Evolutionary conservation across 2,329 filamentous ascomycete genomes (phyloP).

Genomic region (Magnaporthiopsis poae): DNA sequence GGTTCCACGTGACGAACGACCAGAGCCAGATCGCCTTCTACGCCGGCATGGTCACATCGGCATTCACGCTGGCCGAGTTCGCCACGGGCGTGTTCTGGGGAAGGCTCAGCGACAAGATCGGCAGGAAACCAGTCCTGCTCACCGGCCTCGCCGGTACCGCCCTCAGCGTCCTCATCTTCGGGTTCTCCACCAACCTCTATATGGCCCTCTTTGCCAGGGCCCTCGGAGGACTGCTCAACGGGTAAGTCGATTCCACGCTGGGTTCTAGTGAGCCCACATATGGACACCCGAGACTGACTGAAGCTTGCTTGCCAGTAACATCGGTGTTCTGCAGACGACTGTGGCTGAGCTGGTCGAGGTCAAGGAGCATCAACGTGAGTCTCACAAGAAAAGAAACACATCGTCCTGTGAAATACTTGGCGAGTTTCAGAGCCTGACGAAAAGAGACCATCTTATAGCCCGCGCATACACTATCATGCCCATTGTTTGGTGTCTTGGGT

Average conservation of each 20-base stretch:
- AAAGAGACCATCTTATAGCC: constrained; percentile 35
- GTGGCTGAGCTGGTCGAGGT: constrained; percentile 87
- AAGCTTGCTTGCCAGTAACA: constrained; percentile 52
- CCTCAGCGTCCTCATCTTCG: constrained; percentile 84
- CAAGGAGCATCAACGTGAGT: constrained; percentile 82
- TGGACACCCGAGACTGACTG: constrained; percentile 12
- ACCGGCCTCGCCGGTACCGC: constrained; percentile 85
- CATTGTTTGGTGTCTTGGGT: constrained; percentile 93
- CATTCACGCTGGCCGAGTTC: constrained; percentile 93
- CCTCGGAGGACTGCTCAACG: constrained; percentile 82
- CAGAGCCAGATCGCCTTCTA: constrained; percentile 78
- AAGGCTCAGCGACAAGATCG: constrained; percentile 78
- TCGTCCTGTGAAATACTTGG: not conserved
- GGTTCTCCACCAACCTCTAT: constrained; percentile 73
- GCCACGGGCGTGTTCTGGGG: constrained; percentile 89
- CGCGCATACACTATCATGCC: constrained; percentile 97
- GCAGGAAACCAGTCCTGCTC: constrained; percentile 83
- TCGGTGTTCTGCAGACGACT: constrained; percentile 88
- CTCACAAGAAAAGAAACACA: constrained; percentile 8
- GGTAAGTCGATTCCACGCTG: constrained; percentile 41
- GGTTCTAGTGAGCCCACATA: no score
- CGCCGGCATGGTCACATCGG: constrained; percentile 89
- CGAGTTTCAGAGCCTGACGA: constrained; percentile 8
- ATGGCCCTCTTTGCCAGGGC: constrained; percentile 80
- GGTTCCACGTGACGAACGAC: constrained; percentile 75